phyloP scores from a whole-genome alignment of 345 rosid genomes.

The Populus deltoides region DNA sequence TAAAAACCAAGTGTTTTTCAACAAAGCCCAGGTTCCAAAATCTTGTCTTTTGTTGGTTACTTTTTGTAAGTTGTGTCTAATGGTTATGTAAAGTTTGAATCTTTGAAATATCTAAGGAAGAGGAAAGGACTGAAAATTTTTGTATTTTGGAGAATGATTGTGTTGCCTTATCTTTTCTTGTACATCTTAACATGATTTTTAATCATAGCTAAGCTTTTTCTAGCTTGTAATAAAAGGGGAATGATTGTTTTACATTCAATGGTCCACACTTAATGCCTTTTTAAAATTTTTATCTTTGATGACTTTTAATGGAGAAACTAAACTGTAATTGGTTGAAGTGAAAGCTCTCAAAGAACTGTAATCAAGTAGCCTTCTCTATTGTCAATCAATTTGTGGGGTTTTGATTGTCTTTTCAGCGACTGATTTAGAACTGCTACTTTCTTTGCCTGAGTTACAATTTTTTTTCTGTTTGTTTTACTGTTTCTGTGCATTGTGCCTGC shows the following conservation, averaged over 20 bases:
- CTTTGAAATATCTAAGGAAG: not conserved
- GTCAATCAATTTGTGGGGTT: not conserved
- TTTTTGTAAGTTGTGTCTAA: not conserved
- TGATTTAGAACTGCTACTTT: not conserved
- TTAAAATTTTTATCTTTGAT: too few relatives aligned
- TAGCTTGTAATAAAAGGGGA: too few relatives aligned
- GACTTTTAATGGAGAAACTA: not conserved
- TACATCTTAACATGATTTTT: too few relatives aligned
- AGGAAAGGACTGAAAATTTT: too few relatives aligned
- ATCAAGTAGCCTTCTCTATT: not conserved
- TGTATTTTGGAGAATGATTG: too few relatives aligned
- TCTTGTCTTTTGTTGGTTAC: slow-evolving; percentile 8
- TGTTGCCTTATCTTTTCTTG: too few relatives aligned
- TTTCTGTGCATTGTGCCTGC: not conserved
- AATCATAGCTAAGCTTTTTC: too few relatives aligned
- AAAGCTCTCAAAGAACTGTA: not conserved
- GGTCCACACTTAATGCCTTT: too few relatives aligned
- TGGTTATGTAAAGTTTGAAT: not conserved
- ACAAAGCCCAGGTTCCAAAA: slow-evolving; percentile 74
- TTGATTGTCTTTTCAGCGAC: not conserved
- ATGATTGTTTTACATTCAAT: too few relatives aligned
- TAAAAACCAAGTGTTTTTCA: slow-evolving; percentile 88
- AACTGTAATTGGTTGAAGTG: not conserved
- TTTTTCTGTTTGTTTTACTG: not conserved
- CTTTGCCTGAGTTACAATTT: not conserved